Evolutionary conservation across 352 stramenopile species (phyloP), one percentile per base, ranked within the genome.

Genomic region (Globisporangium apiculatum): DNA sequence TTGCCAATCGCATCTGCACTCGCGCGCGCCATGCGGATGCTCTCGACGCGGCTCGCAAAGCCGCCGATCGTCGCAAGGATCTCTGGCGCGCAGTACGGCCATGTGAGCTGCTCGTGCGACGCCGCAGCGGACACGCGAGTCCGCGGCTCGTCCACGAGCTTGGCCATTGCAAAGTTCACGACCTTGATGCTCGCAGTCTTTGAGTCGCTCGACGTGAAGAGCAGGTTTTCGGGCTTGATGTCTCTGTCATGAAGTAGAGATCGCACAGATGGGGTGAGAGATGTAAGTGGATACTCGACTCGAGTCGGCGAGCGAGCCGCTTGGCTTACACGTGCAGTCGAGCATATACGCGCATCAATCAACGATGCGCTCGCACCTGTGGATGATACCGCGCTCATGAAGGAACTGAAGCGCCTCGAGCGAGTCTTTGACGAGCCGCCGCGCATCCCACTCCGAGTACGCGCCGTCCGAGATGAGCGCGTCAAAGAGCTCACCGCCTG

Each of bases 151-250:
- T 64, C 60, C 31, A 94, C 60, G 48, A 86, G 64, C 46, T 72
- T 83, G n/a, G 87, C 84, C 15, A 89, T 65, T 35, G 86, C 83
- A 65, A 96, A 96, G 66, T 96, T 86, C 3, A 77, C 83, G 11
- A 96, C 58, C 65, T 95, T 94, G 46, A 95, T 86, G 24, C 65
- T 73, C 36, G 77, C 86, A 12, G 61, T 64, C 38, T 85, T 87
- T 15, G 80, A 65, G 48, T 94, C 82, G 5, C 67, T 66, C 7
- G 80, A 82, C 6, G 87, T 90, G 24, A 95, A 68, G 43, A 96
- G 60, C 43, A 96, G 68, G 52, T 96, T 95, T 58, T 95, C 86
- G 1, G 86, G 86, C 57, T 93, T 95, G 47, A 95, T 74, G 51
- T 76, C 85, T 61, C 69, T 91, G 51, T 4, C 9, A 54, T 12